Percentiles rank a stretch among this genome's conserved stretches.
Conservation (phyloP, 2,329 filamentous ascomycete genomes). For the Pestalotiopsis sp. region DNA sequence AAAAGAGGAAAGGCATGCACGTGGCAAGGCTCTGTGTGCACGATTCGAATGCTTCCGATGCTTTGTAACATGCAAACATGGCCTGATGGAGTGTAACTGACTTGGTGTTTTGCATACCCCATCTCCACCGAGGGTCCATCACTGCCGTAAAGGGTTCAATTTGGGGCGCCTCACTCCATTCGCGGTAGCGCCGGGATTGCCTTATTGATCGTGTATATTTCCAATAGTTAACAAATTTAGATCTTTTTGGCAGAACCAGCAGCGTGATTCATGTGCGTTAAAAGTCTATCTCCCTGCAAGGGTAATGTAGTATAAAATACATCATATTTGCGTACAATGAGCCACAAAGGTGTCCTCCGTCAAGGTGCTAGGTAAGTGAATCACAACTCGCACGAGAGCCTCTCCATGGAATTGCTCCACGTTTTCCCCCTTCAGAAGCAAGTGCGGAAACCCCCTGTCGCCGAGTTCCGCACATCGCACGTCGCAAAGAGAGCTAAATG, state of each 20-base stretch:
- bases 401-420: not conserved
- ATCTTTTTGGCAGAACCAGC: not conserved
- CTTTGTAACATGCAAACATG: too few relatives aligned
- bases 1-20: not conserved
- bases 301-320: too few relatives aligned
- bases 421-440: not conserved
- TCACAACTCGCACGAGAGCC: not conserved
- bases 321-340: too few relatives aligned
- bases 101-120: not conserved
- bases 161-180: not conserved
- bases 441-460: not conserved
- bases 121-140: not conserved
- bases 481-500: not conserved
- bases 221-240: not conserved
- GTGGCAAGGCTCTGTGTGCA: not conserved
- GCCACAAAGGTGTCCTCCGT: too few relatives aligned
- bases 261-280: too few relatives aligned
- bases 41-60: too few relatives aligned
- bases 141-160: not conserved
- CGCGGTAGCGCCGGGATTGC: not conserved
- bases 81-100: not conserved
- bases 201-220: not conserved
- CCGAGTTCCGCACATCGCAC: not conserved
- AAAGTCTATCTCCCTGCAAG: too few relatives aligned
- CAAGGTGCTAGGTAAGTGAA: too few relatives aligned